Percentiles rank a stretch among this genome's conserved stretches.
phyloP scores from a whole-genome alignment of 495 filamentous ascomycete genomes.

The Lepidopterella palustris region DNA sequence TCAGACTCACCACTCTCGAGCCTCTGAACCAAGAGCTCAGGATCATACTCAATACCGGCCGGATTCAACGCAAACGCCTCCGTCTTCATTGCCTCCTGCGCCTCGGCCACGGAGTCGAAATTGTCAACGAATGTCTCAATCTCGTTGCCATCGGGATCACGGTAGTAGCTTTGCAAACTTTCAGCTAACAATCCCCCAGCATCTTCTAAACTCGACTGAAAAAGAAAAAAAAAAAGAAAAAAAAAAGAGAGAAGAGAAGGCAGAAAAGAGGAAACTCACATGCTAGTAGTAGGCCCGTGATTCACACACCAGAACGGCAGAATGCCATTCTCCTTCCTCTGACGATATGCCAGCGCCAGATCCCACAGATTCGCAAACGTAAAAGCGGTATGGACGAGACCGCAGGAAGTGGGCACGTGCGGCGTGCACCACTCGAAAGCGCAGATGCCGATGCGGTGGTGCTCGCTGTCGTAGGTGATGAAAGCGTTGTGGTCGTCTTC shows the following conservation, averaged over 20 bases:
- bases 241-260: too few relatives aligned
- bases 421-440: not conserved
- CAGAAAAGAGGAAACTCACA: too few relatives aligned
- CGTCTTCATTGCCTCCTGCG: not conserved
- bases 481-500: conserved; percentile 5
- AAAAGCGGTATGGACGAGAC: conserved; percentile 23
- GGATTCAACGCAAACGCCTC: not conserved
- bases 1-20: not conserved
- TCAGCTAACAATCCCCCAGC: too few relatives aligned
- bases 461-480: conserved; percentile 25
- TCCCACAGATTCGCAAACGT: conserved; percentile 11
- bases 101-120: not conserved
- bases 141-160: conserved; percentile 12
- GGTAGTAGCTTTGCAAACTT: too few relatives aligned
- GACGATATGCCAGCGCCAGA: conserved; percentile 4
- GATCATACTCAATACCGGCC: not conserved
- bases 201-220: too few relatives aligned
- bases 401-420: not conserved
- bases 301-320: not conserved
- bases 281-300: conserved; percentile 12
- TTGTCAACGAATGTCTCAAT: not conserved
- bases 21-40: not conserved
- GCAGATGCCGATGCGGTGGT: conserved; percentile 18
- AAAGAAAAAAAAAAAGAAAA: too few relatives aligned
- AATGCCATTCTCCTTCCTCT: not conserved